These are phyloP conservation scores for Isabelozyma pseudorhagii DNA, from an alignment of 805 yeast species.

Conservation along the genomic window DNA sequence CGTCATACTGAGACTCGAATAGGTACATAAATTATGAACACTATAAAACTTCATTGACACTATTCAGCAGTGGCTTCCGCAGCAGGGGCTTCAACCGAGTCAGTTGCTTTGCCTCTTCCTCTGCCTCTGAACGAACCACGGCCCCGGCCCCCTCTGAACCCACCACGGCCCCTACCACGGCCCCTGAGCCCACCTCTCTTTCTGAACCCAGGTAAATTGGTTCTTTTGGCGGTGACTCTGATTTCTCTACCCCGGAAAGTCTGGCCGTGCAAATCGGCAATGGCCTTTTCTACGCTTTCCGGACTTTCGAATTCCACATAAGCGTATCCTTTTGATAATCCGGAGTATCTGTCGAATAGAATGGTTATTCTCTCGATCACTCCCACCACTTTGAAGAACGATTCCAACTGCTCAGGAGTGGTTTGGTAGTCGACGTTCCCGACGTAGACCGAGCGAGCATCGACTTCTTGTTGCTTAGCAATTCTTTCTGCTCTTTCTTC, in stretches of 20 bases:
- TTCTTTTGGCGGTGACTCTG: slow-evolving; percentile 49
- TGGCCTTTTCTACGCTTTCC: slow-evolving; percentile 45
- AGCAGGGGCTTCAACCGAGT: neutral
- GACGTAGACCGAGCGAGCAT: slow-evolving; percentile 52
- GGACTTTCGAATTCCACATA: slow-evolving; percentile 53
- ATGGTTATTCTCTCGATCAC: slow-evolving; percentile 51
- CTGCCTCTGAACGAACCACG: slow-evolving; percentile 11
- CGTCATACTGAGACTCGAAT: no score
- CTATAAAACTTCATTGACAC: neutral
- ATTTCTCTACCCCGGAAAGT: slow-evolving; percentile 46
- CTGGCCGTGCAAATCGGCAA: slow-evolving; percentile 38
- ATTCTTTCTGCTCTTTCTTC: slow-evolving; percentile 30
- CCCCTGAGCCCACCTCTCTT: slow-evolving; percentile 16
- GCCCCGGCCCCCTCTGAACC: slow-evolving; percentile 30
- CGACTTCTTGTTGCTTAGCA: slow-evolving; percentile 43
- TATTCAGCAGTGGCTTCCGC: neutral
- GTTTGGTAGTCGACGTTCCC: slow-evolving; percentile 48
- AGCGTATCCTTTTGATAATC: slow-evolving; percentile 57
- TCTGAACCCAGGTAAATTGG: slow-evolving; percentile 50
- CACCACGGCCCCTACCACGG: slow-evolving; percentile 30
- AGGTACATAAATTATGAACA: no score
- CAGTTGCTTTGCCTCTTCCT: slow-evolving; percentile 5
- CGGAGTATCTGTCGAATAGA: slow-evolving; percentile 42
- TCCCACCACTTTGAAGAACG: slow-evolving; percentile 44
- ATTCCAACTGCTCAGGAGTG: slow-evolving; percentile 51